phyloP scores from a whole-genome alignment of 2,329 filamentous ascomycete genomes.

The Alternaria brassicae region DNA sequence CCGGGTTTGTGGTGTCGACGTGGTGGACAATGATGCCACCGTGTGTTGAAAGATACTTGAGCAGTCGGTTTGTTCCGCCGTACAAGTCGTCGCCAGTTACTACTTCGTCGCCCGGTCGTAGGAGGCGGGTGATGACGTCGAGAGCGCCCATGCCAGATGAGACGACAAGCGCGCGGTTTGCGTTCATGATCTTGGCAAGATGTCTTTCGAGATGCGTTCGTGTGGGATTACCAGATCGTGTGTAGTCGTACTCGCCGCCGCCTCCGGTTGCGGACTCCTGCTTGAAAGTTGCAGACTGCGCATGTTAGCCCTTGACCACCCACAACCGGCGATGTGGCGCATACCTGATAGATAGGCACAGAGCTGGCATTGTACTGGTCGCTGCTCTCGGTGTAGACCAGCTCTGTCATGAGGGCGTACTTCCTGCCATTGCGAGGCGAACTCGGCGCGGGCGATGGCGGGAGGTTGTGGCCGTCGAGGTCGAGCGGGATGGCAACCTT shows the following conservation, averaged over 20 bases:
- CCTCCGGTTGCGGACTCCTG: conserved; percentile 81
- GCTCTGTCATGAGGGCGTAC: conserved; percentile 93
- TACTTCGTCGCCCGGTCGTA: conserved; percentile 94
- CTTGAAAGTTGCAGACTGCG: conserved; percentile 94
- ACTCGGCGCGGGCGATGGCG: conserved; percentile 82
- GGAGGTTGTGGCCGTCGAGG: conserved; percentile 50
- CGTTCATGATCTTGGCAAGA: conserved; percentile 98
- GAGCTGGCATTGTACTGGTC: conserved; percentile 98
- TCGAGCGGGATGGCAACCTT: conserved; percentile 52
- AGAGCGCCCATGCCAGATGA: conserved; percentile 97
- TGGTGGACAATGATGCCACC: conserved; percentile 94
- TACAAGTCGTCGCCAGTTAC: conserved; percentile 97
- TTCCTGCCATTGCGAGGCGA: conserved; percentile 84
- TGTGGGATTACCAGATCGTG: conserved; percentile 95
- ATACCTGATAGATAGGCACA: conserved; percentile 90
- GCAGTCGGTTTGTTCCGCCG: conserved; percentile 89
- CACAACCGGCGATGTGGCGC: background rate
- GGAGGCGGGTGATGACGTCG: conserved; percentile 90
- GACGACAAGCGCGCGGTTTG: conserved; percentile 86
- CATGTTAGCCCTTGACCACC: conserved; percentile 20
- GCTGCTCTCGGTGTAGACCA: conserved; percentile 94
- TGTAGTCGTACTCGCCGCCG: conserved; percentile 94
- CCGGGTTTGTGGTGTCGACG: conserved; percentile 86
- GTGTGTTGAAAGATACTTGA: conserved; percentile 89
- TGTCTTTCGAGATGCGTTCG: conserved; percentile 95